Conservation (phyloP, 164 flowering plant genomes). For the Litsea cubeba region DNA sequence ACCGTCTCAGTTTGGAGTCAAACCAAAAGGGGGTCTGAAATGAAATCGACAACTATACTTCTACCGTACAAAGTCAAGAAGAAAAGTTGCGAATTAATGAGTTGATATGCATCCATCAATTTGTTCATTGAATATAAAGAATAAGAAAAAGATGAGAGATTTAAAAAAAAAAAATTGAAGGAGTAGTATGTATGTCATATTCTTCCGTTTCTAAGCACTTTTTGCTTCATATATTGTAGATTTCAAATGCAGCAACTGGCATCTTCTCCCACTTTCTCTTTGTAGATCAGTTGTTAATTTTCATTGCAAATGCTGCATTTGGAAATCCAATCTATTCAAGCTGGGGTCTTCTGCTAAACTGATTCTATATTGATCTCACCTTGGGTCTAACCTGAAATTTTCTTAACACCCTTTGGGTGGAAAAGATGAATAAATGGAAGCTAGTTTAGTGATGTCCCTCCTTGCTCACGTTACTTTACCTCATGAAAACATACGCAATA, state of each 20-base stretch:
- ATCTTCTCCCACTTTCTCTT: background rate
- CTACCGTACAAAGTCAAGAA: background rate
- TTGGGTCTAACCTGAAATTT: no score
- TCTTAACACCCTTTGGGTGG: background rate
- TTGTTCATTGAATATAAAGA: background rate
- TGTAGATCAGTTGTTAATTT: background rate
- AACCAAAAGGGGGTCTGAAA: no score
- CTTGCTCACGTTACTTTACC: background rate
- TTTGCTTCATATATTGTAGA: background rate
- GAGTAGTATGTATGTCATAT: background rate
- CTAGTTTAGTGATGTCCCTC: background rate
- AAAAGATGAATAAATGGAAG: background rate
- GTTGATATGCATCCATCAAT: background rate
- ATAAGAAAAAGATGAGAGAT: background rate
- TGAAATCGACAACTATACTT: background rate
- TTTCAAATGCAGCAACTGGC: background rate
- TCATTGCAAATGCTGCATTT: background rate
- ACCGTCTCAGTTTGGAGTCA: no score
- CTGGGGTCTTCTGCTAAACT: background rate
- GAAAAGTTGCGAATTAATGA: background rate
- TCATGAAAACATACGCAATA: background rate
- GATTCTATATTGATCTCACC: no score
- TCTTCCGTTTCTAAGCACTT: background rate
- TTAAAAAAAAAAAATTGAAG: background rate
- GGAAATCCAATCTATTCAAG: background rate